Evolutionary conservation across 129 eudicot genomes (phyloP).

Genomic region (Heracleum sosnowskyi): DNA sequence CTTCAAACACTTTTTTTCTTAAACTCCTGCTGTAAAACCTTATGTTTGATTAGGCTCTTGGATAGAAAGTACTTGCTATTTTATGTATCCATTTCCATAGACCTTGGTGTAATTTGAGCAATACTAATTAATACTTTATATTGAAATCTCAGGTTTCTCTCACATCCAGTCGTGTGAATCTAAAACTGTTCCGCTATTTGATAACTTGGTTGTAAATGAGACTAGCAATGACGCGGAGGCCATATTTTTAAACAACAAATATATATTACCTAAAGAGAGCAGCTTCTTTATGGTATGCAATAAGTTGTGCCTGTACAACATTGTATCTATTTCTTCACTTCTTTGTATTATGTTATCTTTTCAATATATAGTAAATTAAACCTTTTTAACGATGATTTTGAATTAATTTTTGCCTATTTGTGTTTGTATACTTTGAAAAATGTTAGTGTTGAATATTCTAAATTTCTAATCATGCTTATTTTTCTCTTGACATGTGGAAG

Average conservation of each 20-base stretch:
- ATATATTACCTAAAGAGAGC: slow-evolving; percentile 65
- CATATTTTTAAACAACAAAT: slow-evolving; percentile 41
- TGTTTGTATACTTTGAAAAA: not conserved
- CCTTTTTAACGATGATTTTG: not conserved
- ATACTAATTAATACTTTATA: not conserved
- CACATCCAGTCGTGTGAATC: slow-evolving; percentile 24
- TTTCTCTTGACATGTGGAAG: slow-evolving; percentile 53
- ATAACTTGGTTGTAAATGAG: slow-evolving; percentile 50
- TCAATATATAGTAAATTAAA: not conserved
- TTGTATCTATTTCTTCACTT: not conserved
- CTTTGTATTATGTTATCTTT: not conserved
- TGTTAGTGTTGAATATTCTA: slow-evolving; percentile 24
- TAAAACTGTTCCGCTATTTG: slow-evolving; percentile 39
- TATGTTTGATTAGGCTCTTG: not conserved
- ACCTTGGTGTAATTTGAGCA: not conserved
- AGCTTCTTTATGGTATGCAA: slow-evolving; percentile 69
- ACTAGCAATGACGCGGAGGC: slow-evolving; percentile 53
- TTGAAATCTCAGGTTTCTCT: slow-evolving; percentile 27
- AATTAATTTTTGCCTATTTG: not conserved
- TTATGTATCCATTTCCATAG: not conserved
- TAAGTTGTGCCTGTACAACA: not conserved
- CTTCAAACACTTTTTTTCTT: not conserved
- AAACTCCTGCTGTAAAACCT: not conserved
- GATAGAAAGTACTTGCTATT: not conserved
- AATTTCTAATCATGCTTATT: slow-evolving; percentile 25